A percentile compares a stretch with the other conserved stretches of the same genome.
Conservation (phyloP, 2,329 filamentous ascomycete genomes). For the Pseudocercospora musae region DNA sequence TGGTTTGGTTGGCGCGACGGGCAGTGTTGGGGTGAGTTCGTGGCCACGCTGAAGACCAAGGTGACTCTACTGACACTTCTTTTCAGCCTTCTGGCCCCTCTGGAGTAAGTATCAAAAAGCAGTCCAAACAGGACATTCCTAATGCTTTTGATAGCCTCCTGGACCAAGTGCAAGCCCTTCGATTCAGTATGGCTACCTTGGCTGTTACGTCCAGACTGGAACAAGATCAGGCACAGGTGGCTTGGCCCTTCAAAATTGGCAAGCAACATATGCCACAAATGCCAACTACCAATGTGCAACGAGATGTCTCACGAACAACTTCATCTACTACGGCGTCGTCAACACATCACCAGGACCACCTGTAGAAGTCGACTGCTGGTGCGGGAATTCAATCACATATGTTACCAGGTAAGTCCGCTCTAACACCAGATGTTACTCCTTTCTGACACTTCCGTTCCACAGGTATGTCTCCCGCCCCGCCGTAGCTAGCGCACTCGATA, state of each 20-base stretch:
- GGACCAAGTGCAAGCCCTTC: constrained; percentile 10
- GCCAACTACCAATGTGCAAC: constrained; percentile 25
- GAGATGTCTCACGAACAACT: constrained; percentile 13
- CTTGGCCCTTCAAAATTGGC: constrained; percentile 24
- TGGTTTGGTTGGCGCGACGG: not conserved
- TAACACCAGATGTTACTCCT: no score
- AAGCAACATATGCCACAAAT: constrained; percentile 21
- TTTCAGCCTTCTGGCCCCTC: not conserved
- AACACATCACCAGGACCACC: constrained; percentile 18
- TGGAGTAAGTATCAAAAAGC: not conserved
- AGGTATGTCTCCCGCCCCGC: not conserved
- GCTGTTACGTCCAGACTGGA: constrained; percentile 32
- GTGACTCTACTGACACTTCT: no score
- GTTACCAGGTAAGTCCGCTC: constrained; percentile 21
- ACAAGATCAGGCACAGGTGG: constrained; percentile 21
- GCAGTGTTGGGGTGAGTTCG: no score
- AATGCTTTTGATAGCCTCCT: constrained; percentile 3
- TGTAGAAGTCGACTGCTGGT: constrained; percentile 29
- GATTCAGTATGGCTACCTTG: constrained; percentile 27
- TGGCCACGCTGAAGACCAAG: no score
- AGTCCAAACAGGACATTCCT: not conserved
- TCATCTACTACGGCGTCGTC: constrained; percentile 30
- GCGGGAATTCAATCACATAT: constrained; percentile 28
- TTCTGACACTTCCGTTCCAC: not conserved
- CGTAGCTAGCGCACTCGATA: not conserved